A percentile compares a stretch with the other conserved stretches of the same genome.
phyloP scores from a whole-genome alignment of 2,329 filamentous ascomycete genomes.

The Neopestalotiopsis sp. region DNA sequence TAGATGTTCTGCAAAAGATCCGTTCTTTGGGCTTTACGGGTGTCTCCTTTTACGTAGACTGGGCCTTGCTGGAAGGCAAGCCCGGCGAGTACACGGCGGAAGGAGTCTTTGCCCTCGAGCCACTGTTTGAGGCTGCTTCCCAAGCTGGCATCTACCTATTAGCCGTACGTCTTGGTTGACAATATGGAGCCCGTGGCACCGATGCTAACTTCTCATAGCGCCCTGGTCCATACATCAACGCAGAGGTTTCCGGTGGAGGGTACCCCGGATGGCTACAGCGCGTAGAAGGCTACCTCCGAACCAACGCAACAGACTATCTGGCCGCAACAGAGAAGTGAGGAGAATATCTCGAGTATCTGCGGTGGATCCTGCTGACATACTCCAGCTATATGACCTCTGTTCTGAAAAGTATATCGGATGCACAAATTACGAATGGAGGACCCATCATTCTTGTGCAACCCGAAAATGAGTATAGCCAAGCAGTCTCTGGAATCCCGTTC shows the following conservation, averaged over 20 bases:
- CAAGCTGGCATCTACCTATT: slow-evolving; percentile 77
- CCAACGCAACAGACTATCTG: slow-evolving; percentile 63
- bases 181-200: background rate
- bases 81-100: slow-evolving; percentile 71
- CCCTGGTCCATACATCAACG: slow-evolving; percentile 77
- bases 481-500: slow-evolving; percentile 53
- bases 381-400: slow-evolving; percentile 63
- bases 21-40: slow-evolving; percentile 79
- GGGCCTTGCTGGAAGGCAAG: slow-evolving; percentile 77
- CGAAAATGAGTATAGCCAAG: slow-evolving; percentile 76
- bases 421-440: slow-evolving; percentile 81
- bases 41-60: slow-evolving; percentile 79
- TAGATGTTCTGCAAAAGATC: slow-evolving; percentile 81
- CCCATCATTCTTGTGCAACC: slow-evolving; percentile 79
- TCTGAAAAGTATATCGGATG: slow-evolving; percentile 68
- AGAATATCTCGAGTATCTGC: background rate
- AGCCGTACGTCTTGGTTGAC: slow-evolving; percentile 43
- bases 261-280: slow-evolving; percentile 82
- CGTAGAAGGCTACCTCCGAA: slow-evolving; percentile 65
- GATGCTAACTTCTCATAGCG: slow-evolving; percentile 30
- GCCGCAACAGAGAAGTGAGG: slow-evolving; percentile 68
- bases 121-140: slow-evolving; percentile 77
- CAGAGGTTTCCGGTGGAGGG: slow-evolving; percentile 75
- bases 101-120: slow-evolving; percentile 72
- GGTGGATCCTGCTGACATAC: background rate